Base-by-base conservation (phyloP, 768 basidiomycete genomes). In the Lactarius vividus region DNA sequence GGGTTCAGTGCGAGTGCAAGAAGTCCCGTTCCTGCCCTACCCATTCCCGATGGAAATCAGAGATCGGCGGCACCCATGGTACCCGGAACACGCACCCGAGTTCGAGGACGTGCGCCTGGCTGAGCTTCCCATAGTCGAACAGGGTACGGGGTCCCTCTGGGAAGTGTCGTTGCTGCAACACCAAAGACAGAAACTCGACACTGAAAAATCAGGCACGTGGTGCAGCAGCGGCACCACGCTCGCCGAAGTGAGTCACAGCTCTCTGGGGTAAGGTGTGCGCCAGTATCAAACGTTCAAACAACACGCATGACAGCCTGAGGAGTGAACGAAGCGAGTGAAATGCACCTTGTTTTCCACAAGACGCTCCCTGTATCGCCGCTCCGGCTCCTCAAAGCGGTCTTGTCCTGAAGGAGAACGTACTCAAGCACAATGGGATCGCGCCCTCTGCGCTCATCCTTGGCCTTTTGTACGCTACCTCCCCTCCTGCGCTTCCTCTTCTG, bases 331-430 rank as follows among this genome's bases (percentile, higher is more conserved):
- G 40, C 4, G 16, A 15, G 16, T 6, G 4, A 3, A 18, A 37
- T 77, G 46, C 63, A 91, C 92, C 91, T 93, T 53, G 90, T 89
- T 75, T 83, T 84, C 92, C 92, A 94, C 3, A 94, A 74, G 2
- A 94, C 89, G 68, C 91, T 92, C 0, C 92, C 92, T 0, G 92
- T 94, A 71, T 94, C 92, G 4, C 92, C 92, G 67, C 84, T 87
- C 31, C 91, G 81, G 58, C 81, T 86, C 28, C 85, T 81, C 59
- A 94, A 77, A 6, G 90, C 85, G 4, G 91, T 13, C 89, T 84
- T 88, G 69, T 94, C 91, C 71, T 95, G 92, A 5, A 79, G 77
- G 10, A 95, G 76, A 39, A 78, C 76, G 16, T 85, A 76, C 63
- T 83, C 78, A 18, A 88, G 57, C 23, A 74, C 62, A 7, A 73